phyloP scores from a whole-genome alignment of 805 yeast genomes.

The Ogataea pignaliae region DNA sequence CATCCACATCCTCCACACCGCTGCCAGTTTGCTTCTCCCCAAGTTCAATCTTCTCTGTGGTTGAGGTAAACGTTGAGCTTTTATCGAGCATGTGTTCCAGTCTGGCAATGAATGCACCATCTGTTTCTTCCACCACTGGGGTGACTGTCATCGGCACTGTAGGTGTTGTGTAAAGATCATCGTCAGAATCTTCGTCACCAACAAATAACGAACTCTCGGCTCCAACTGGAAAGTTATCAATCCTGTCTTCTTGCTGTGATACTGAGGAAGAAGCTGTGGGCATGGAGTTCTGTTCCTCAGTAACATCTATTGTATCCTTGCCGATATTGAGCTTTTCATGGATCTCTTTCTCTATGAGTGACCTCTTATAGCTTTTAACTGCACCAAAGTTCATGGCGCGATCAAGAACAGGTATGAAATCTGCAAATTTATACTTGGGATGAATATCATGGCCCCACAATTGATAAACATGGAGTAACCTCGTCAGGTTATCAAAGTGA shows the following conservation, averaged over 20 bases:
- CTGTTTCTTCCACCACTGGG: background rate
- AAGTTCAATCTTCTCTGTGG: background rate
- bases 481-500: conserved; percentile 45
- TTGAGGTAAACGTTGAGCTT: background rate
- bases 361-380: conserved; percentile 39
- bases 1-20: background rate
- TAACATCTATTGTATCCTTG: conserved; percentile 3
- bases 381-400: conserved; percentile 41
- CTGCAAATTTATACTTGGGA: conserved; percentile 76
- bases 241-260: too few species aligned
- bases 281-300: conserved; percentile 2
- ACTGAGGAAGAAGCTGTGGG: too few species aligned
- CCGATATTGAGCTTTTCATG: conserved; percentile 3
- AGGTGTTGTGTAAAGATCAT: conserved; percentile 14
- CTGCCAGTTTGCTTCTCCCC: background rate
- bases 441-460: conserved; percentile 72
- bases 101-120: background rate
- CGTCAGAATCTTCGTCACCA: conserved; percentile 12
- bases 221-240: too few species aligned
- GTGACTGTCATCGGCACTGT: background rate
- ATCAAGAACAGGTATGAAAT: conserved; percentile 54
- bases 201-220: conserved; percentile 10
- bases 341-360: conserved; percentile 36
- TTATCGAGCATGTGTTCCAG: background rate
- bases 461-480: conserved; percentile 55